phyloP scores from a whole-genome alignment of 2,329 filamentous ascomycete genomes.

The Paecilomyces variotii region DNA sequence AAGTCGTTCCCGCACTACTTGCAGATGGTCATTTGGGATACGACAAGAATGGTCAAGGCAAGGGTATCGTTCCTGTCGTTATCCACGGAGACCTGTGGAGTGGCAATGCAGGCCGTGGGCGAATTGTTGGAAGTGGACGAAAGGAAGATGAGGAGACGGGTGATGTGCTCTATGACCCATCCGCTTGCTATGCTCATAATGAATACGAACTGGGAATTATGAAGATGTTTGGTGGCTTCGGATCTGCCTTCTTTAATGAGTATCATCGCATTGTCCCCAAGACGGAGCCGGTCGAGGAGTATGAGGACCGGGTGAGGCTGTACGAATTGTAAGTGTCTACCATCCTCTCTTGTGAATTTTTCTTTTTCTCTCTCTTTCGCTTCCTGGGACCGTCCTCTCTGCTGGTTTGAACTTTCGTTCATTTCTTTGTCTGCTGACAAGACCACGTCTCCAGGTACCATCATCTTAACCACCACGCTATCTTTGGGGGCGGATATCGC shows the following conservation, averaged over 20 bases:
- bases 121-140: conserved; percentile 42
- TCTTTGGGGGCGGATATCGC: conserved; percentile 76
- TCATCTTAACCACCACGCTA: conserved; percentile 77
- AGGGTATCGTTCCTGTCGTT: conserved; percentile 64
- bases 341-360: too few relatives aligned
- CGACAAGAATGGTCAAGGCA: conserved; percentile 31
- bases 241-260: conserved; percentile 61
- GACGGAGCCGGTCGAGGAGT: conserved; percentile 72
- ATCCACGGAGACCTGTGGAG: conserved; percentile 93
- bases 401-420: neutral
- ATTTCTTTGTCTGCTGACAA: neutral
- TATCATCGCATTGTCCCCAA: conserved; percentile 70
- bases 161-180: conserved; percentile 76
- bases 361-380: too few relatives aligned
- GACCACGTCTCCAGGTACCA: conserved; percentile 58
- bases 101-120: conserved; percentile 66
- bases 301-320: conserved; percentile 69
- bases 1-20: conserved; percentile 69
- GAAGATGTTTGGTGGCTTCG: conserved; percentile 92
- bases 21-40: conserved; percentile 57
- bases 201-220: conserved; percentile 93
- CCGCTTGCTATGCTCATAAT: conserved; percentile 72
- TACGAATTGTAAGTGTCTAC: conserved; percentile 67
- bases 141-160: conserved; percentile 40
- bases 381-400: too few relatives aligned